Conservation (phyloP, 371 early-diverging fungal genomes). For the Saksenaea oblongispora region DNA sequence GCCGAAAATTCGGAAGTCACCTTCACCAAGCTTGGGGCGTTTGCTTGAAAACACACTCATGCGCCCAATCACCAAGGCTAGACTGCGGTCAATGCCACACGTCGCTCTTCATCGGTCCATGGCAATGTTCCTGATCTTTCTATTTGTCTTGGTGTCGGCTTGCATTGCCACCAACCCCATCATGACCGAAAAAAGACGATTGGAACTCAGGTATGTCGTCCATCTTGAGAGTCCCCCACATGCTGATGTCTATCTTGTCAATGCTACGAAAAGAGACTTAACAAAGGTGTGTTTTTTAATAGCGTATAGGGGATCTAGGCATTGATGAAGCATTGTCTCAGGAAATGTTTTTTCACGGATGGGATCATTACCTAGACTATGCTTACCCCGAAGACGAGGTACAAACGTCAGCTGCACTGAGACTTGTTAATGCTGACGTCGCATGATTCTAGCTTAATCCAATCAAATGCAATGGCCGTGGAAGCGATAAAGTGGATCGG, state of each 20-base stretch:
- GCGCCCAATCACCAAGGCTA: neutral
- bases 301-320: neutral
- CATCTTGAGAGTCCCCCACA: neutral
- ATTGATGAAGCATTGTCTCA: constrained; percentile 11
- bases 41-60: neutral
- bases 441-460: constrained; percentile 70
- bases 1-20: neutral
- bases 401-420: neutral
- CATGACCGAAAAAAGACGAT: constrained; percentile 26
- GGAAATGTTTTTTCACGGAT: constrained; percentile 91
- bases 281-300: constrained; percentile 28
- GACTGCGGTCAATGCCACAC: neutral
- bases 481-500: constrained; percentile 72
- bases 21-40: neutral
- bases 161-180: neutral
- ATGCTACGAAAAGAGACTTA: constrained; percentile 19
- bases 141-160: neutral
- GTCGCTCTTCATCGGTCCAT: neutral
- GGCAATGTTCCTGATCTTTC: neutral
- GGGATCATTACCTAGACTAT: constrained; percentile 77
- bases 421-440: neutral
- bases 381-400: constrained; percentile 94
- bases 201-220: constrained; percentile 26
- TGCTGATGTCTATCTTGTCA: neutral
- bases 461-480: constrained; percentile 77